Percentiles rank a stretch among this genome's conserved stretches.
Conservation (phyloP, 2,329 filamentous ascomycete species). For the Fonsecaea multimorphosa region DNA sequence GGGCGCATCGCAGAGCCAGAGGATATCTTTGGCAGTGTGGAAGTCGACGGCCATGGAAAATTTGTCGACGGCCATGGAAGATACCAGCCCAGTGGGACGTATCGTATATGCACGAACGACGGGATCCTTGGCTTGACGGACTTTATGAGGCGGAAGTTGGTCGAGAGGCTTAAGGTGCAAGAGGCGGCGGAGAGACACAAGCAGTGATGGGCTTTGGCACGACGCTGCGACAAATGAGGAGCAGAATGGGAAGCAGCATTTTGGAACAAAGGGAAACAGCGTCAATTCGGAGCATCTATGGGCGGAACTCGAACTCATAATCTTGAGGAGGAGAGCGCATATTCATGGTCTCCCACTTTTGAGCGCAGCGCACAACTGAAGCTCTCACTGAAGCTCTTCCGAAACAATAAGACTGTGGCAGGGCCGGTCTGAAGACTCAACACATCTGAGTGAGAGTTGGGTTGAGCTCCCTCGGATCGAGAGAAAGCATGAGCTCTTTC, state of each 20-base stretch:
- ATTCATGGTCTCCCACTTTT: neutral
- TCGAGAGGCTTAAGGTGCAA: constrained; percentile 51
- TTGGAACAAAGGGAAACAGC: neutral
- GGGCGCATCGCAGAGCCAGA: constrained; percentile 68
- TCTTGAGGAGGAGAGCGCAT: neutral
- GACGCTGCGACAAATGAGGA: neutral
- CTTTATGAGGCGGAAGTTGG: constrained; percentile 57
- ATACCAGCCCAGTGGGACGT: constrained; percentile 68
- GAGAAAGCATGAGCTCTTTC: neutral
- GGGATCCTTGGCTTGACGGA: constrained; percentile 61
- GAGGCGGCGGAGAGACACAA: constrained; percentile 39
- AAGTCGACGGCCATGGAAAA: constrained; percentile 64
- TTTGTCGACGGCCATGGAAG: constrained; percentile 63
- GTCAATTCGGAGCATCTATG: too few species aligned
- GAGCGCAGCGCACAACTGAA: neutral
- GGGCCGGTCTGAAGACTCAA: neutral
- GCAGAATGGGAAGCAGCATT: neutral
- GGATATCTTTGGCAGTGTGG: constrained; percentile 69
- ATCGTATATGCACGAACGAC: constrained; percentile 65
- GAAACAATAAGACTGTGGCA: neutral
- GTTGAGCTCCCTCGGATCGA: neutral
- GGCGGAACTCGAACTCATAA: neutral
- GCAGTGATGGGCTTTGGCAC: neutral
- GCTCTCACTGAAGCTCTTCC: neutral
- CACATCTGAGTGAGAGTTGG: neutral